These are phyloP conservation scores for Lachnellula subtilissima DNA, from an alignment of 2,329 filamentous ascomycete species.

Conservation along the genomic window DNA sequence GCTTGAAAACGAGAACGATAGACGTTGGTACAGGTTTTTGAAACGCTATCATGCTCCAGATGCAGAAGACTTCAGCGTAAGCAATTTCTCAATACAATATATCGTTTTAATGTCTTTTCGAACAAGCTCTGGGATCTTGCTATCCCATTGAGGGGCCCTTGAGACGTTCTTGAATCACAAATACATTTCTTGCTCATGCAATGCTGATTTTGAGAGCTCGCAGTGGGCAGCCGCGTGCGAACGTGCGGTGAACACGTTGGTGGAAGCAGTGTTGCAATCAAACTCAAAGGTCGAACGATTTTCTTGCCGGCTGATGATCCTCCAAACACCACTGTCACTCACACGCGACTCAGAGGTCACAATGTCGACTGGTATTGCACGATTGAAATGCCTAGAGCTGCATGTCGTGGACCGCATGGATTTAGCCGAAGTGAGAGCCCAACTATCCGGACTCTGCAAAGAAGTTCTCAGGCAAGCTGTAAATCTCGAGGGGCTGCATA, in stretches of 20 bases:
- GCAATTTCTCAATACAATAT: too few species aligned
- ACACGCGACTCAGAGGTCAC: conserved; percentile 42
- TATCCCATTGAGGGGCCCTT: too few species aligned
- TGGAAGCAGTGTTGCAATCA: conserved; percentile 50
- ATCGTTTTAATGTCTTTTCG: too few species aligned
- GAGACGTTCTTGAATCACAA: too few species aligned
- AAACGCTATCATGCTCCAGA: conserved; percentile 40
- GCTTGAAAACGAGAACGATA: conserved; percentile 55
- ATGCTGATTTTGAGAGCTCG: too few species aligned
- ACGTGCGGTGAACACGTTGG: conserved; percentile 55
- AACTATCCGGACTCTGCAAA: conserved; percentile 53
- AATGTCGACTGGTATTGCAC: conserved; percentile 47
- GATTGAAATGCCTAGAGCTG: conserved; percentile 58
- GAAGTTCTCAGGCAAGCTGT: conserved; percentile 53
- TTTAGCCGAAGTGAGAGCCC: conserved; percentile 44
- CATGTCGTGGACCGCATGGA: conserved; percentile 50
- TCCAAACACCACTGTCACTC: conserved; percentile 51
- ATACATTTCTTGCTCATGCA: too few species aligned
- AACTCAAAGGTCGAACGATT: conserved; percentile 38
- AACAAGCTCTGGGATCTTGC: too few species aligned
- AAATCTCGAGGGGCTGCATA: conserved; percentile 58
- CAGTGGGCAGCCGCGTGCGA: conserved; percentile 57
- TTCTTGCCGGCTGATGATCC: conserved; percentile 55
- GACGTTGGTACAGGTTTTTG: conserved; percentile 47
- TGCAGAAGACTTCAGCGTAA: conserved; percentile 37